Percentiles rank a stretch among this genome's conserved stretches.
phyloP scores from a whole-genome alignment of 805 yeast species.

The Candida fluviatilis region DNA sequence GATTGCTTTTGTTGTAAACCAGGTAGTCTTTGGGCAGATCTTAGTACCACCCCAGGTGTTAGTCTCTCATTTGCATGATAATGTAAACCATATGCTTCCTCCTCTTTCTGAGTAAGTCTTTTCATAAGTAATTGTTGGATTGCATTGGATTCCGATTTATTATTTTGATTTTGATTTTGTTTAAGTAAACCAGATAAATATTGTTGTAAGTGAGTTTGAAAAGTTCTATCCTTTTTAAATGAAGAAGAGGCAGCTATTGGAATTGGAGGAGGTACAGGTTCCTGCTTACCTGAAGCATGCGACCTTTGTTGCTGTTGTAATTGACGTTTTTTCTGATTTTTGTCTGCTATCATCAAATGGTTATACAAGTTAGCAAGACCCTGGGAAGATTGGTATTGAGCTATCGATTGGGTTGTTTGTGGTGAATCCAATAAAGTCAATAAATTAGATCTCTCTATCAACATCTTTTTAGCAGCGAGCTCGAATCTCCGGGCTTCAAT shows the following conservation, averaged over 20 bases:
- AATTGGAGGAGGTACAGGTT: constrained; percentile 56
- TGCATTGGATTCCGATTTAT: constrained; percentile 34
- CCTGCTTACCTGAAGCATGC: constrained; percentile 16
- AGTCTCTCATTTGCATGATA: constrained; percentile 68
- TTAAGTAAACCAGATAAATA: constrained; percentile 34
- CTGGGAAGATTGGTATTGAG: constrained; percentile 76
- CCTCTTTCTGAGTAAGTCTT: constrained; percentile 69
- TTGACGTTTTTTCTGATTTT: constrained; percentile 52
- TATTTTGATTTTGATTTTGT: constrained; percentile 24
- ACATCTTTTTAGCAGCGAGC: constrained; percentile 83
- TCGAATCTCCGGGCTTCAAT: constrained; percentile 92
- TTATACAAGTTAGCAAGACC: constrained; percentile 86
- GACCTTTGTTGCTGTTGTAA: constrained; percentile 30
- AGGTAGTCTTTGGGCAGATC: constrained; percentile 56
- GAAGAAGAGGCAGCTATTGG: constrained; percentile 56
- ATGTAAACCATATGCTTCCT: constrained; percentile 77
- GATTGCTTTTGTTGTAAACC: constrained; percentile 58
- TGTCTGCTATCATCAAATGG: constrained; percentile 68
- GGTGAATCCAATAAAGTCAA: constrained; percentile 84
- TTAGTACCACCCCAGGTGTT: constrained; percentile 74
- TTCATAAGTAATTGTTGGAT: constrained; percentile 45
- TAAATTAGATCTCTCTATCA: constrained; percentile 75
- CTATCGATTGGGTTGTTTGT: constrained; percentile 66
- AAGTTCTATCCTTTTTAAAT: constrained; percentile 34
- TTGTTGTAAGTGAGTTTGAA: constrained; percentile 45